These are phyloP conservation scores for Clarireedia paspali DNA, from an alignment of 2,329 filamentous ascomycete genomes.

Conservation along the genomic window DNA sequence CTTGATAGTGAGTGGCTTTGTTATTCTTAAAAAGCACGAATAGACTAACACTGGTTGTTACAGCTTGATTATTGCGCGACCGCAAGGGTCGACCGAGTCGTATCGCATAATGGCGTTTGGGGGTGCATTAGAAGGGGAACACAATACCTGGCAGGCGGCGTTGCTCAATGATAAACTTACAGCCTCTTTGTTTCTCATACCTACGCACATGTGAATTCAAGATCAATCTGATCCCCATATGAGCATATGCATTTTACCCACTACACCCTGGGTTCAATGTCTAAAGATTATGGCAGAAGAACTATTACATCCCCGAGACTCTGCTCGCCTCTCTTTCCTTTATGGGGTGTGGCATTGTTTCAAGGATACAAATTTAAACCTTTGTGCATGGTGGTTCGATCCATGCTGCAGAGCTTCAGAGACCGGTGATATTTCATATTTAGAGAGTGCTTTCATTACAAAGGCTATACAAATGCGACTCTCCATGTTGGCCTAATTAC, in stretches of 20 bases:
- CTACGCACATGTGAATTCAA: background rate
- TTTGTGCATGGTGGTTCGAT: background rate
- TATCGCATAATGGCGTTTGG: background rate
- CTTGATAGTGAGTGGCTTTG: constrained; percentile 45
- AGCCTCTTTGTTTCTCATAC: constrained; percentile 3
- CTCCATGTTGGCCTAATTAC: no score
- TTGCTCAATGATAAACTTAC: constrained; percentile 6
- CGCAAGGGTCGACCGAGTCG: background rate
- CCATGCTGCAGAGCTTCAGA: background rate
- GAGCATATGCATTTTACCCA: constrained; percentile 31
- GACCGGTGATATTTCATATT: no score
- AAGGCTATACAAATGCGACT: no score
- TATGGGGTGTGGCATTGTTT: constrained; percentile 20
- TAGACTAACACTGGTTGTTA: background rate
- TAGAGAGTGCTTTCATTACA: no score
- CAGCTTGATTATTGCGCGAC: no score
- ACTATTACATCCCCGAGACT: constrained; percentile 21
- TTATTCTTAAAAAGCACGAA: background rate
- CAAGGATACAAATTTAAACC: constrained; percentile 8
- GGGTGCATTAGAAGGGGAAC: background rate
- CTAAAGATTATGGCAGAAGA: constrained; percentile 31
- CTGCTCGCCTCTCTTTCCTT: constrained; percentile 16
- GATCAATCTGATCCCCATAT: constrained; percentile 21
- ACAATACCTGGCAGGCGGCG: background rate
- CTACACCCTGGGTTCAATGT: constrained; percentile 27